Base-by-base conservation (phyloP, 176 grass and related monocot genomes). In the Eragrostis curvula region DNA sequence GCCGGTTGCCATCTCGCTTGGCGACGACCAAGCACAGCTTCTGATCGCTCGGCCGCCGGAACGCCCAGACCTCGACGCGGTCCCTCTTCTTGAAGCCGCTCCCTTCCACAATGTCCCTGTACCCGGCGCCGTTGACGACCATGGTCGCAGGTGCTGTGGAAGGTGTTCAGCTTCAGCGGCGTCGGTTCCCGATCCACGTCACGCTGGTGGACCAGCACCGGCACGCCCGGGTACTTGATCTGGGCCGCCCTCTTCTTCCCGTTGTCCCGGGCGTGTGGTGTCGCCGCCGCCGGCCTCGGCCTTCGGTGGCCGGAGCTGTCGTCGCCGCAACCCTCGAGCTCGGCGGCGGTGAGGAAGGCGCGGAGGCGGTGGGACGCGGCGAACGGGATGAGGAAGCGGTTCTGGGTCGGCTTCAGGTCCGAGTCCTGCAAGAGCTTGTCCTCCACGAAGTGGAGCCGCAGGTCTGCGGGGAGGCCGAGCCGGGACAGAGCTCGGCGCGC, bases 71-170 rank as follows among this genome's bases (percentile, higher is more conserved):
- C 32, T 79, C 75, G 17, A 85, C 45, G 45, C 7, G 23, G 16
- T 79, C 65, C 3, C 30, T 29, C 3, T 1, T 18, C 30, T 1
- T 8, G 16, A 64, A 40, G 29, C 74, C 66, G 44, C 55, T 52
- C 29, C 17, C 1, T 5, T 15, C 67, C 1, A 79, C 24, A 23
- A 85, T 42, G 1, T 20, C 3, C 11, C 0, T 12, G 56, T 79
- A 79, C 56, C 75, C 75, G 0, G 3, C 6, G 30, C 83, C 74
- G 7, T 71, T 85, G 83, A 79, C 30, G 29, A 85, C 74, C n/a
- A 58, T 63, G 74, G 55, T 17, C 15, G 28, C 15, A n/a, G 30
- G 21, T 71, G 56, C 29, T 32, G 45, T 60, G 7, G 30, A 71
- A 85, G 17, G 47, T 62, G 74, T 25, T 85, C 1, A 85, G 65